Conservation (phyloP, 1,284 basidiomycete genomes). For the Pseudomicrostroma phylloplanum region DNA sequence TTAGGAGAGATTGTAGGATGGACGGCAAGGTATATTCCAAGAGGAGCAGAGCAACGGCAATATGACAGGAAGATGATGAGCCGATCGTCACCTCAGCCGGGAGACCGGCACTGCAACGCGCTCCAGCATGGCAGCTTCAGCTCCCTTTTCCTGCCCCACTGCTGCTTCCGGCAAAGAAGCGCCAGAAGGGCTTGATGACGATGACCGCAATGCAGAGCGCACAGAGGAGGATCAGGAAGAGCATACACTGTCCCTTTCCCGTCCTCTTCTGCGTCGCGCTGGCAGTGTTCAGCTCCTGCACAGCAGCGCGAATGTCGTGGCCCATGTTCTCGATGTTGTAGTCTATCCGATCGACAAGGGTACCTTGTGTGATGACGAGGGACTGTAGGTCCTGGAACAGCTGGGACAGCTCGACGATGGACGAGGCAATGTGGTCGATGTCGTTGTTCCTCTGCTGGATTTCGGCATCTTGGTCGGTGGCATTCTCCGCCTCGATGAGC, state of each 20-base stretch:
- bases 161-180: slow-evolving; percentile 5
- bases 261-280: slow-evolving; percentile 87
- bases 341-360: slow-evolving; percentile 89
- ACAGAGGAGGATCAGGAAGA: slow-evolving; percentile 81
- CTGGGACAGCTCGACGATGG: slow-evolving; percentile 49
- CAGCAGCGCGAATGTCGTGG: slow-evolving; percentile 72
- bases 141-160: neutral
- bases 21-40: too few relatives aligned
- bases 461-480: slow-evolving; percentile 16
- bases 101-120: too few relatives aligned
- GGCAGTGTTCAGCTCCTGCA: slow-evolving; percentile 74
- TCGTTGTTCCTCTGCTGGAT: slow-evolving; percentile 18
- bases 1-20: too few relatives aligned
- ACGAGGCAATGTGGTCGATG: neutral
- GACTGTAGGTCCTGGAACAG: slow-evolving; percentile 89
- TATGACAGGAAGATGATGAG: too few relatives aligned
- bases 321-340: slow-evolving; percentile 94
- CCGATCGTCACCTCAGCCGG: too few relatives aligned
- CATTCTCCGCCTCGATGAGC: slow-evolving; percentile 16
- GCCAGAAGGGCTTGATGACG: slow-evolving; percentile 56
- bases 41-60: too few relatives aligned
- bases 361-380: slow-evolving; percentile 96
- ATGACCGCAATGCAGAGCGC: slow-evolving; percentile 73
- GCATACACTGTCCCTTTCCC: slow-evolving; percentile 83
- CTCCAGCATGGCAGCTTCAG: neutral